Base-by-base conservation (phyloP, 495 filamentous ascomycete species). In the Terfezia boudieri region DNA sequence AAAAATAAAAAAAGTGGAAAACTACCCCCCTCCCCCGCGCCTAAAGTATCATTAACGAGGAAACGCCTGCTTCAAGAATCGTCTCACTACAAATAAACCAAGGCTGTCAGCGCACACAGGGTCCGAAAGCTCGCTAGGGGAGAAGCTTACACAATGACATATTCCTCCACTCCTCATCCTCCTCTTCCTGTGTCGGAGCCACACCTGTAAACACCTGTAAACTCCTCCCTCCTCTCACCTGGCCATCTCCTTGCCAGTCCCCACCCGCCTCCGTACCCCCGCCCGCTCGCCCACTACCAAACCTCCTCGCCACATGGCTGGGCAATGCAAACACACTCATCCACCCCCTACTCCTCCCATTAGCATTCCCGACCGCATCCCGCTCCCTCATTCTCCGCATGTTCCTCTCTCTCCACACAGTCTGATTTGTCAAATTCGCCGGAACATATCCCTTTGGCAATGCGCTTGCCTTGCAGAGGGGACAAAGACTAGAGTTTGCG, bases 381-480 rank as follows among this genome's bases (percentile, higher is more conserved):
- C 61, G 57, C 12, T 68, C 66, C 37, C 71, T 60, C 56, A 78
- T 59, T 36, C 68, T 65, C 49, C 76, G 68, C 7, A 76, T 62
- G 9, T 71, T 71, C 8, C 78, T 71, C 66, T 93, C 85, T 26
- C 79, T 74, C 10, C 82, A 73, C 7, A 90, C 84, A 77, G 90
- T 88, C 20, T 73, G 72, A 61, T 89, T 89, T n/a, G 85, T 92
- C 36, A 92, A 75, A 2, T 70, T 65, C 3, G 66, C 70, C 1
- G 84, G 78, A 52, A 78, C 81, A 61, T 76, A 80, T 0, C 80
- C 79, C 4, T 62, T 61, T 3, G 82, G 74, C 5, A 94, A 67
- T 55, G 84, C 81, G 49, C 73, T 80, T 49, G 76, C 73, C 61
- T 94, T 94, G 71, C 89, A 96, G 52, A 93, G 67, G 1, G 89